Base-by-base conservation (phyloP, 441 rosid genomes). In the Gossypium lobatum region DNA sequence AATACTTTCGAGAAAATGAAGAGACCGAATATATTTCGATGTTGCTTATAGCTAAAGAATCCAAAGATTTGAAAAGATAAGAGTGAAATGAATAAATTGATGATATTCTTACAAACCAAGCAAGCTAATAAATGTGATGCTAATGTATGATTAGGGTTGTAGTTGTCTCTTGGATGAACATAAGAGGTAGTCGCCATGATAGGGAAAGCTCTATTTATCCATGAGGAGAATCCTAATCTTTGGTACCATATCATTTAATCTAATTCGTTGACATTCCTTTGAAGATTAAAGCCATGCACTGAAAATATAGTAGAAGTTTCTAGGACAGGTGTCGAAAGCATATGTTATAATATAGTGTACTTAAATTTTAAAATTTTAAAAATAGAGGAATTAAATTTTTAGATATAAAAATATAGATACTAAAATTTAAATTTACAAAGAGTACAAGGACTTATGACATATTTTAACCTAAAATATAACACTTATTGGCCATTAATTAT, bases 171-270 rank as follows among this genome's bases (percentile, higher is more conserved):
- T 66, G 71, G 1, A 46, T 45, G 55, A 45, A 13, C 17, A 45
- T 66, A 42, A 64, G 69, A 64, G 52, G 69, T 39, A 60, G 64
- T 3, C 10, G 26, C 69, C 69, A 64, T 17, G 25, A 64, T 4
- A 28, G 65, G 45, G 65, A n/a, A 61, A 31, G 20, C 21, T n/a
- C 6, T 28, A 20, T 28, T 61, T 61, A 10, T 61, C 18, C 45
- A 28, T 4, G 23, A 18, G n/a, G 52, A 64, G 69, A 64, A 64
- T 64, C 53, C 52, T 39, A 17, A 18, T 39, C 53, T 39, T 39
- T 10, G 6, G 53, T 64, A 39, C 69, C 20, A 0, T 21, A 64
- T 39, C 2, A 39, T 18, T 5, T 18, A 4, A 64, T 39, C 53
- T 18, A 4, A 39, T 48, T 48, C 0, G 69, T 39, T 64, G 69